Evolutionary conservation across 192 early-diverging fungal species (phyloP).

Genomic region (Coemansia sp.): DNA sequence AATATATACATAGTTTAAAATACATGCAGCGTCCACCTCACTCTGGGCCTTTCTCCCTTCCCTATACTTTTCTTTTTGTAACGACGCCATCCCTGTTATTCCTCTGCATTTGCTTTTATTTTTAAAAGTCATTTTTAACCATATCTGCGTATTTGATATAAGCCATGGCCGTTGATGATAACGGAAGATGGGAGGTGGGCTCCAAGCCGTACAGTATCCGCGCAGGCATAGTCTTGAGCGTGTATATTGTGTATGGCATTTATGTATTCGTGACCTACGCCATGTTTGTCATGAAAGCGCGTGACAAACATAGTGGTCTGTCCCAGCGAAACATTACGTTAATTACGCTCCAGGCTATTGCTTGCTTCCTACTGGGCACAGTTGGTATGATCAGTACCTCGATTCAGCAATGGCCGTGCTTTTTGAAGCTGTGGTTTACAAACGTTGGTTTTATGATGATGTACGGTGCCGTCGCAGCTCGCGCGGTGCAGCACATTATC

Average conservation of each 20-base stretch:
- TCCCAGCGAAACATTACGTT: constrained; percentile 24
- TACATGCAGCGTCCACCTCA: background rate
- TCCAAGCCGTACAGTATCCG: constrained; percentile 35
- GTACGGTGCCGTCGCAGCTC: constrained; percentile 28
- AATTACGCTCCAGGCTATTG: constrained; percentile 23
- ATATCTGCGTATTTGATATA: background rate
- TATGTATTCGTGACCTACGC: constrained; percentile 29
- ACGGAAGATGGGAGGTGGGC: constrained; percentile 17
- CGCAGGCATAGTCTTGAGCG: constrained; percentile 18
- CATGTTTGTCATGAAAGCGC: constrained; percentile 44
- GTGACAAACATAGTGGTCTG: constrained; percentile 49
- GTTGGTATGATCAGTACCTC: constrained; percentile 34
- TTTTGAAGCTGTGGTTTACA: constrained; percentile 40
- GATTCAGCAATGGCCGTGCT: constrained; percentile 38
- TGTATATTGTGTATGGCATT: constrained; percentile 25
- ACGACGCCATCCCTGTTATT: background rate
- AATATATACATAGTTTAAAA: background rate
- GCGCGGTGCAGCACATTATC: constrained; percentile 37
- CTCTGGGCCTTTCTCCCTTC: background rate
- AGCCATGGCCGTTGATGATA: constrained; percentile 9
- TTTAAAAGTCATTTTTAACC: background rate
- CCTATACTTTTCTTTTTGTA: constrained; percentile 1
- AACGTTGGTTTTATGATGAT: constrained; percentile 28
- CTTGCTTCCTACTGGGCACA: constrained; percentile 21
- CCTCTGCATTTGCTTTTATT: background rate